A percentile compares a stretch with the other conserved stretches of the same genome.
Evolutionary conservation across 2,329 filamentous ascomycete genomes (phyloP).

Genomic region (Atkinsonella texensis): DNA sequence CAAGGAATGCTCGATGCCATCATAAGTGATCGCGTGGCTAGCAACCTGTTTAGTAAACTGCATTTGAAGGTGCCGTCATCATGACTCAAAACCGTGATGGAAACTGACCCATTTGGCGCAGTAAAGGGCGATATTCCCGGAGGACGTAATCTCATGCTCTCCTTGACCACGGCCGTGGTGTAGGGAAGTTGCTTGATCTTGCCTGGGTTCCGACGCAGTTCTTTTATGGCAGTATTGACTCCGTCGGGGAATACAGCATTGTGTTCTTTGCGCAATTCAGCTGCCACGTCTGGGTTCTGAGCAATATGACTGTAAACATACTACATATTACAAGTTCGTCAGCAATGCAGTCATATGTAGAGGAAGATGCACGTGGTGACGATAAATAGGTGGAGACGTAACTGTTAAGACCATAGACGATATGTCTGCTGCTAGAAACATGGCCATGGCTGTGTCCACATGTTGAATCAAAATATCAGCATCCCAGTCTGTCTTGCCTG

Average conservation of each 20-base stretch:
- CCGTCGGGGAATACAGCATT: background rate
- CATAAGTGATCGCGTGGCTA: background rate
- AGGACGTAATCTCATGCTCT: slow-evolving; percentile 3
- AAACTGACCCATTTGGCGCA: slow-evolving; percentile 1
- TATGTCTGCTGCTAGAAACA: slow-evolving; percentile 2
- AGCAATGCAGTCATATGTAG: background rate
- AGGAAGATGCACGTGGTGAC: background rate
- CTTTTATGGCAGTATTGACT: background rate
- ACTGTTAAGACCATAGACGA: slow-evolving; percentile 4
- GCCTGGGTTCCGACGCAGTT: background rate
- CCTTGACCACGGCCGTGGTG: slow-evolving; percentile 3
- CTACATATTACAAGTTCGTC: background rate
- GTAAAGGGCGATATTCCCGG: background rate
- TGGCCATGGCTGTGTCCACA: slow-evolving; percentile 2
- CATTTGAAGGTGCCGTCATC: background rate
- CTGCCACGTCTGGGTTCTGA: slow-evolving; percentile 1
- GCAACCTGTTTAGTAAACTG: background rate
- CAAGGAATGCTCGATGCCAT: background rate
- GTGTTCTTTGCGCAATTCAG: slow-evolving; percentile 1
- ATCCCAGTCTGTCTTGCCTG: background rate
- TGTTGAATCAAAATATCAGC: background rate
- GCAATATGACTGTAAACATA: slow-evolving; percentile 1
- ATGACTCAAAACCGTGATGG: background rate
- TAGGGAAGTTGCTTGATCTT: slow-evolving; percentile 1
- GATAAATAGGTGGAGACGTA: background rate